Evolutionary conservation across 2,329 filamentous ascomycete species (phyloP).

Genomic region (Hymenoscyphus occultus): DNA sequence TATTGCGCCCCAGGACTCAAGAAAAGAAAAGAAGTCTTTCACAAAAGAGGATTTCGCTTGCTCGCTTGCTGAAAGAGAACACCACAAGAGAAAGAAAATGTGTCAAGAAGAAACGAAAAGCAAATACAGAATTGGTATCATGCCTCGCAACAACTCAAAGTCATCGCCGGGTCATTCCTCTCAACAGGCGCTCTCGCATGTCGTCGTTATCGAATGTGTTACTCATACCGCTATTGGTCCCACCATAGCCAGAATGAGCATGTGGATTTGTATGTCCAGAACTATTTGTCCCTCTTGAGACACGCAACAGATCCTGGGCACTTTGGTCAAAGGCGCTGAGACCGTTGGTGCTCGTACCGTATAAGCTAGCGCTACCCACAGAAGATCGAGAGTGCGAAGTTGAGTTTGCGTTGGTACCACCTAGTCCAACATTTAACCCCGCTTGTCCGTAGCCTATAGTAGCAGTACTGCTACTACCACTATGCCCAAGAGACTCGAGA

Average conservation of each 20-base stretch:
- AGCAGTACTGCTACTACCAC: constrained; percentile 16
- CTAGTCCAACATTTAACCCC: constrained; percentile 14
- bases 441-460: constrained; percentile 20
- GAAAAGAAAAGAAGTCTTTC: not conserved
- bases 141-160: not conserved
- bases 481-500: constrained; percentile 32
- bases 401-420: constrained; percentile 10
- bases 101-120: not conserved
- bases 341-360: constrained; percentile 25
- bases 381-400: constrained; percentile 23
- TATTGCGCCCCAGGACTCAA: not conserved
- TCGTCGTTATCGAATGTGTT: constrained; percentile 27
- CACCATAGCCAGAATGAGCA: constrained; percentile 20
- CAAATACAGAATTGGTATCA: constrained; percentile 4
- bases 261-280: constrained; percentile 11
- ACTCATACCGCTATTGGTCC: not conserved
- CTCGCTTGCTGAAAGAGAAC: not conserved
- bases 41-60: not conserved
- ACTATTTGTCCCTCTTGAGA: constrained; percentile 9
- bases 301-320: constrained; percentile 23
- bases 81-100: not conserved
- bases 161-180: constrained; percentile 26
- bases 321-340: constrained; percentile 24
- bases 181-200: constrained; percentile 28
- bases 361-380: constrained; percentile 24